Evolutionary conservation across 805 yeast genomes (phyloP).

Genomic region (Candida patagonica): DNA sequence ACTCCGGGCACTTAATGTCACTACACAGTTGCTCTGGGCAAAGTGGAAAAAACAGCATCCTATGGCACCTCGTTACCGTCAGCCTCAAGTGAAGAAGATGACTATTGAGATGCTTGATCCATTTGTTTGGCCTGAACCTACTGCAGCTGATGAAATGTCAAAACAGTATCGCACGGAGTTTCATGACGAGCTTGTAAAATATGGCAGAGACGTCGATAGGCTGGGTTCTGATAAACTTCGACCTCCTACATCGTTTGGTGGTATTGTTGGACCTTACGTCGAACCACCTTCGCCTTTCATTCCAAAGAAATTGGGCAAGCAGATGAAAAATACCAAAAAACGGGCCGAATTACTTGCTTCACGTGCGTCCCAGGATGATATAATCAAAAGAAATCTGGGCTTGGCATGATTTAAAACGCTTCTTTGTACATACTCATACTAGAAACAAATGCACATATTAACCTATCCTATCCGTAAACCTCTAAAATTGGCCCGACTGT

Average conservation of each 20-base stretch:
- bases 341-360: conserved; percentile 24
- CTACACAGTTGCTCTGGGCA: conserved; percentile 76
- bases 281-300: conserved; percentile 59
- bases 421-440: conserved; percentile 5
- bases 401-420: conserved; percentile 4
- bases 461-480: no score
- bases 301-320: conserved; percentile 39
- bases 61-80: conserved; percentile 59
- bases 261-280: conserved; percentile 50
- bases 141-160: conserved; percentile 29
- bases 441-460: conserved; percentile 10
- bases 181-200: conserved; percentile 40
- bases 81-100: conserved; percentile 86
- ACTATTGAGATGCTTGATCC: conserved; percentile 95
- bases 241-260: conserved; percentile 67
- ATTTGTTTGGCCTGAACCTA: conserved; percentile 81
- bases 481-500: no score
- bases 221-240: conserved; percentile 60
- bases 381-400: conserved; percentile 35
- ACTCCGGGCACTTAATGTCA: conserved; percentile 76
- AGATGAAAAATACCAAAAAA: conserved; percentile 38
- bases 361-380: conserved; percentile 10
- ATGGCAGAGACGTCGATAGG: conserved; percentile 41
- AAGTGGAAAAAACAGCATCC: conserved; percentile 52
- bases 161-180: conserved; percentile 26